Base-by-base conservation (phyloP, 345 rosid species). In the Sonneratia alba region DNA sequence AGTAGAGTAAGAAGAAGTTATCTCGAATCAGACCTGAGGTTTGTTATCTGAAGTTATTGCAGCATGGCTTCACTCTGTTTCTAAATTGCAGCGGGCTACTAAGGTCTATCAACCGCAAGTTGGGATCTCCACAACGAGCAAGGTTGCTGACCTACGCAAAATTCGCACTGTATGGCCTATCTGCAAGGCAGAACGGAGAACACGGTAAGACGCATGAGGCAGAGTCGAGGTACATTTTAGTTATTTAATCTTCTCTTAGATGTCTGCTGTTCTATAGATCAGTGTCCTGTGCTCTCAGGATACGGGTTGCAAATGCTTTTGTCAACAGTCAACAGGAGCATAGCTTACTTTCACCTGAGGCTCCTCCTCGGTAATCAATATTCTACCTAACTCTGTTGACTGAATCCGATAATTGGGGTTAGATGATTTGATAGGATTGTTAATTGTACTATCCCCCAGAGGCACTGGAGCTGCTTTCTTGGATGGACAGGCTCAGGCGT, bases 141-240 rank as follows among this genome's bases (percentile, higher is more conserved):
- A 87, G 98, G 79, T 75, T 88, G 69, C 81, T 85, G 22, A 86
- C 96, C 48, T 88, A 91, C 72, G 97, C 84, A 34, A 91, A 84
- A 79, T 75, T 73, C 70, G 94, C 97, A 10, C 70, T 82, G 16
- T 79, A 81, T 13, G 98, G 97, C 76, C 92, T 87, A 62, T 77
- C 84, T 71, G 74, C 74, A 48, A 83, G 79, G 74, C 73, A 68
- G 15, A 65, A 75, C 70, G 76, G 79, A 67, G 72, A 76, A 64
- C 71, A 78, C 61, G 88, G 97, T 90, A 83, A 78, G 51, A 69
- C 3, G 13, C 36, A 36, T 47, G 12, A 22, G 15, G 45, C 11
- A 36, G n/a, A 13, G 15, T n/a, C 22, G 22, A 6, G 68, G 6
- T 18, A 19, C 22, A 16, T 18, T 53, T 53, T 53, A 3, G 24